phyloP scores from a whole-genome alignment of 441 rosid genomes.

The Rhodomyrtus psidioides region DNA sequence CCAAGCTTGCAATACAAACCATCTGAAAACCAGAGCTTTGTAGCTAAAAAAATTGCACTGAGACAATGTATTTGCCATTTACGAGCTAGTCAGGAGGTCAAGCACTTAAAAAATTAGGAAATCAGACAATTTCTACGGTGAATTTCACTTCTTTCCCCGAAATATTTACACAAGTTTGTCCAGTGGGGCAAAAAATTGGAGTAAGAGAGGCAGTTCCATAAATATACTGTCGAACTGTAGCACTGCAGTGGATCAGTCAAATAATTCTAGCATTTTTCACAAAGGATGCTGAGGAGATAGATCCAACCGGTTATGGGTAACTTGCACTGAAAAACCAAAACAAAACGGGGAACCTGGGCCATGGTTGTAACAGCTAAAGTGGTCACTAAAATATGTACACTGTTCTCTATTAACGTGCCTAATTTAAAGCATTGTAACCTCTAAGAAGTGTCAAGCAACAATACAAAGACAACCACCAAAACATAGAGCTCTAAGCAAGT shows the following conservation, averaged over 20 bases:
- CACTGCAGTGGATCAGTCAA: background rate
- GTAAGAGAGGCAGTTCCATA: background rate
- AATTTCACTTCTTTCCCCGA: background rate
- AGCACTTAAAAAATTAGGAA: background rate
- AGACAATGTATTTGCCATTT: background rate
- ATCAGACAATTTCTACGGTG: background rate
- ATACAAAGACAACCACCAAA: background rate
- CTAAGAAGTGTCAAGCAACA: background rate
- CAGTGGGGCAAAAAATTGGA: background rate
- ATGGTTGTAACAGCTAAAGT: background rate
- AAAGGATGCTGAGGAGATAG: background rate
- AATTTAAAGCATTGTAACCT: background rate
- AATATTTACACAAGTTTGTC: background rate
- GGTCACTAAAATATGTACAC: background rate
- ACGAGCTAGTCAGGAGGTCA: background rate
- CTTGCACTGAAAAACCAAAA: background rate
- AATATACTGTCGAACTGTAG: background rate
- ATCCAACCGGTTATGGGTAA: background rate
- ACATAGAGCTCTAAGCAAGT: background rate
- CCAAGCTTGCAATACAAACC: background rate
- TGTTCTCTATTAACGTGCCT: background rate
- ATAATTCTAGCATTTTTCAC: background rate
- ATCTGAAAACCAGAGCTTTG: background rate
- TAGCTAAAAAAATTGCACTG: background rate
- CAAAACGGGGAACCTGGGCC: background rate